A percentile compares a stretch with the other conserved stretches of the same genome.
Evolutionary conservation across 805 yeast species (phyloP).

Genomic region (Ascoidea asiatica): DNA sequence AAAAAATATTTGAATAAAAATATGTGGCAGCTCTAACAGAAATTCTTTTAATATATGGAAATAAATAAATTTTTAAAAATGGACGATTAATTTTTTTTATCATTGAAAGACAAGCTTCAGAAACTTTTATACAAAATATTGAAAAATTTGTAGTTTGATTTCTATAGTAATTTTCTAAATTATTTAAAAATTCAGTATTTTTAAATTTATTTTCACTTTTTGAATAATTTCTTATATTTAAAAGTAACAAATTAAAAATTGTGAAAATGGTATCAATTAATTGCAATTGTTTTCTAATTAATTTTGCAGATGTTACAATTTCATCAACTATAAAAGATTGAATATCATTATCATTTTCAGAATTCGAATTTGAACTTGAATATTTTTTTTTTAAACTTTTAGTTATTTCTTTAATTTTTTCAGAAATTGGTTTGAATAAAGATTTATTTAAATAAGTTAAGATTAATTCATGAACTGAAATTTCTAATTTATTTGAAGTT

Average conservation of each 20-base stretch:
- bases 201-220: not conserved
- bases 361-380: slow-evolving; percentile 6
- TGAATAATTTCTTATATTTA: slow-evolving; percentile 3
- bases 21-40: slow-evolving; percentile 5
- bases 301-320: slow-evolving; percentile 4
- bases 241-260: slow-evolving; percentile 6
- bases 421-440: slow-evolving; percentile 6
- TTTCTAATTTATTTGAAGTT: not conserved
- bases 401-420: slow-evolving; percentile 5
- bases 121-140: slow-evolving; percentile 3
- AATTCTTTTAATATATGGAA: slow-evolving; percentile 5
- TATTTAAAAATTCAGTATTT: not conserved
- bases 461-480: not conserved
- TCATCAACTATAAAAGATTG: slow-evolving; percentile 7
- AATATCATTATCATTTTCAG: slow-evolving; percentile 4
- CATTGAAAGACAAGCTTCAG: slow-evolving; percentile 4
- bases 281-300: slow-evolving; percentile 7
- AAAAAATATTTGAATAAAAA: slow-evolving; percentile 7
- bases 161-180: slow-evolving; percentile 5
- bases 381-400: slow-evolving; percentile 3
- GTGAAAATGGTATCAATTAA: slow-evolving; percentile 9
- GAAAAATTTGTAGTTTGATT: slow-evolving; percentile 9
- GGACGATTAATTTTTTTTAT: slow-evolving; percentile 6
- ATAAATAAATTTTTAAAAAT: slow-evolving; percentile 6
- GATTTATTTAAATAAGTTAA: not conserved